Base-by-base conservation (phyloP, 106 monocot genomes). In the Dioscorea dumetorum region DNA sequence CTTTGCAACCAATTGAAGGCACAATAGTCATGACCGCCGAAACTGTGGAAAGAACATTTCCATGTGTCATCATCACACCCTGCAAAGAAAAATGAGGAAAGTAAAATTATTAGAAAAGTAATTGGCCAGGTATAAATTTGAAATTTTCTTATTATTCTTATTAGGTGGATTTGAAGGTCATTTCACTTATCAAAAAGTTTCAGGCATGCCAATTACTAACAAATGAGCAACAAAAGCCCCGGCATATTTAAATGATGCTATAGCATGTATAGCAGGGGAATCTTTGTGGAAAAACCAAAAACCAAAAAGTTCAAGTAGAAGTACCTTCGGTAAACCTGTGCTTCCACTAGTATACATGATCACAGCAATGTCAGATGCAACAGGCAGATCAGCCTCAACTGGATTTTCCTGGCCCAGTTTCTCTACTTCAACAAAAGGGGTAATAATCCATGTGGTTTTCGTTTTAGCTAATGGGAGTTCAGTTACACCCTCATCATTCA, bases 331-430 rank as follows among this genome's bases (percentile, higher is more conserved):
- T 64, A 99, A 77, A 49, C 97, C 97, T 66, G 97, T 99, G 79
- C 97, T 99, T 21, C 97, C 97, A 59, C 97, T 99, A 32, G 97
- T 99, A 71, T 99, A 99, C 97, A 99, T 99, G 62, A 99, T 90
- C 69, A 99, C 97, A 33, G 97, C 97, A 59, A 87, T 69, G 59
- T 99, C 97, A 70, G 92, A 77, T 16, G 86, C 70, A 58, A 81
- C 72, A 68, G 92, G 92, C 67, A 93, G 63, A 62, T 82, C 67
- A 70, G 90, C 72, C 67, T 77, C 84, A 58, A 79, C 76, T 53
- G 90, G 82, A 57, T 66, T 84, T 84, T 90, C 84, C 67, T 24
- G 35, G 57, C 97, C 97, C 16, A 87, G 49, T 66, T n/a, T 87
- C 78, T 84, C 81, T 49, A 99, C 92, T n/a, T 90, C 87, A 3